Base-by-base conservation (phyloP, 2,329 filamentous ascomycete species). In the Aspergillus udagawae region DNA sequence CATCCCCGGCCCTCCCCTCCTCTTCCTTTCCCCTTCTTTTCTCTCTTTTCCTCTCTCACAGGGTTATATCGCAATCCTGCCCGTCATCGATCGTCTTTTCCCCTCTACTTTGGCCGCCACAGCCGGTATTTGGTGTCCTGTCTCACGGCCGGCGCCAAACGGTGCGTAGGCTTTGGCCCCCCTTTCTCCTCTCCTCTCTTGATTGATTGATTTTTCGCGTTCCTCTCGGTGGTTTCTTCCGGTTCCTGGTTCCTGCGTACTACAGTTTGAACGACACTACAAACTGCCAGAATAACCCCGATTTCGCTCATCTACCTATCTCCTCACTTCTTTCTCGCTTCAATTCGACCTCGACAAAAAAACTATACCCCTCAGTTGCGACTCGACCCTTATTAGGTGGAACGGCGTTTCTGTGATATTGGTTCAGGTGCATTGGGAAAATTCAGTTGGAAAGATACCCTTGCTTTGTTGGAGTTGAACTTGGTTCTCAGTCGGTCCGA, bases 51-150 rank as follows among this genome's bases (percentile, higher is more conserved):
- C 51, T 56, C 53, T 56, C 57, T 47, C 53, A 62, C 62, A 64
- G 64, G 62, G 64, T 67, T 62, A 59, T 60, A 44, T 58, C 51
- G 55, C 61, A 62, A 62, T 63, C 67, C 63, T 67, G 64, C 67
- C 67, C 67, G 62, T 65, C 58, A 69, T 70, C 67, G 70, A 71
- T 68, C 67, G 69, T 63, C 66, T 70, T 67, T 60, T 5, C 56
- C 47, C 49, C 58, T 62, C 55, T 67, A 63, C 68, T 67, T 72
- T 75, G 73, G 73, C 72, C 73, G 73, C 73, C 73, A 75, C 73
- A 74, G 73, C 73, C 73, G 73, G 72, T 74, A 67, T 69, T 74
- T 75, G 73, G 73, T 75, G 73, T 75, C 73, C 73, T 75, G 73
- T 75, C 72, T 75, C 67, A 73, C 72, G 73, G 70, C 73, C 73